These are phyloP conservation scores for Cladorrhinum sp. DNA, from an alignment of 2,329 filamentous ascomycete species.

Conservation along the genomic window DNA sequence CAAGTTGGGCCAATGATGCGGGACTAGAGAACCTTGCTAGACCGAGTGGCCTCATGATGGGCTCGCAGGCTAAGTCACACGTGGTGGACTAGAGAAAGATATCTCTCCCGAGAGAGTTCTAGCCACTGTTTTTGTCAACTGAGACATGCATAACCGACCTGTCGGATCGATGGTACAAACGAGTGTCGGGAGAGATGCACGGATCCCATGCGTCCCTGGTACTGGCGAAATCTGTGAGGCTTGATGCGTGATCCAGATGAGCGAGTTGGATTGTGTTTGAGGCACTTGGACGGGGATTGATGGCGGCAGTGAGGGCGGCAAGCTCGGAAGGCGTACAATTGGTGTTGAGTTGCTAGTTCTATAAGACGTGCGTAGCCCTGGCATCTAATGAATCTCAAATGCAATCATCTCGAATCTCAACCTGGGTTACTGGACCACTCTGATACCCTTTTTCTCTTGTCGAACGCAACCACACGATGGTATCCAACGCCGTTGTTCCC, in stretches of 20 bases:
- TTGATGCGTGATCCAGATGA: constrained; percentile 3
- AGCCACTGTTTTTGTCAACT: background rate
- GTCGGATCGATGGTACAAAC: background rate
- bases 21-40: background rate
- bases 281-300: background rate
- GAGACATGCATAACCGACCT: constrained; percentile 1
- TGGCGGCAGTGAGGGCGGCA: background rate
- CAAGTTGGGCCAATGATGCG: background rate
- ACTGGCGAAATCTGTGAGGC: constrained; percentile 1
- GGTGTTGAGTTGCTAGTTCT: background rate
- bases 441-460: background rate
- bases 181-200: background rate
- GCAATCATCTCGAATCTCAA: background rate
- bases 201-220: background rate
- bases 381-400: background rate
- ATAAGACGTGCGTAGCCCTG: background rate
- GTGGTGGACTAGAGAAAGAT: background rate
- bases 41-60: background rate
- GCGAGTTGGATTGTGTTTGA: background rate
- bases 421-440: background rate
- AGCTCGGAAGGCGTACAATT: background rate
- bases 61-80: background rate
- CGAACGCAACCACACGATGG: background rate
- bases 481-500: background rate
- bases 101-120: background rate